Evolutionary conservation across 2,329 filamentous ascomycete species (phyloP), one percentile per base, ranked within the genome.

Genomic region (Didymella lethalis): DNA sequence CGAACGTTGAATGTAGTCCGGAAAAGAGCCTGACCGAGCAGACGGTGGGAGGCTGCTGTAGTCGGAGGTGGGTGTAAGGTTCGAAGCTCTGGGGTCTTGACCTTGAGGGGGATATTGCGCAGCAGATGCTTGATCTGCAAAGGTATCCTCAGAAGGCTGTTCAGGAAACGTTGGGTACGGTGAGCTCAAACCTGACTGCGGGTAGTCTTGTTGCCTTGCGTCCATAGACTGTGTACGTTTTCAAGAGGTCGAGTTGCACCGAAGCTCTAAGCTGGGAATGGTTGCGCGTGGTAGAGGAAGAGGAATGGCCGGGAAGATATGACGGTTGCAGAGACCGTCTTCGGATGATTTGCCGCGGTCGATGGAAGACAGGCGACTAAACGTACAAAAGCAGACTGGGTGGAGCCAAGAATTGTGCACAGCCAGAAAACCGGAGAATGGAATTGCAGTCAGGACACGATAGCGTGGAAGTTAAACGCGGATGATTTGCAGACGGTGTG

Each of bases 51-150:
- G 91, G 72, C 91, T 84, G 78, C 88, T 86, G 90, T 96, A 96
- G 75, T 96, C 92, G 65, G 93, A 93, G 65, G 91, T 93, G 59
- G 93, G 92, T 64, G 93, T 96, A 70, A 92, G 91, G 78, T 85
- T 89, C 68, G 84, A 81, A 59, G 88, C 82, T 78, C 91, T 88
- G 75, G 88, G 87, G 82, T 97, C 93, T 82, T 90, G 89, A 77
- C 91, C 90, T 74, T 88, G 87, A n/a, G 67, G 64, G 71, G 90
- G 74, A 82, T 96, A 96, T 81, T 94, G 90, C 82, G 90, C 91
- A 90, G 91, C 90, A 91, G 93, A 91, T 81, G 90, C 85, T 85
- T 92, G 91, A 90, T 96, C 93, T 95, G 90, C 88, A 82, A 85
- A 77, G 64, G 89, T 86, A 79, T 85, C 88, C 90, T 96, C 92